A percentile compares a stretch with the other conserved stretches of the same genome.
Evolutionary conservation across 1,284 basidiomycete species (phyloP).

Genomic region (Trametes versicolor): DNA sequence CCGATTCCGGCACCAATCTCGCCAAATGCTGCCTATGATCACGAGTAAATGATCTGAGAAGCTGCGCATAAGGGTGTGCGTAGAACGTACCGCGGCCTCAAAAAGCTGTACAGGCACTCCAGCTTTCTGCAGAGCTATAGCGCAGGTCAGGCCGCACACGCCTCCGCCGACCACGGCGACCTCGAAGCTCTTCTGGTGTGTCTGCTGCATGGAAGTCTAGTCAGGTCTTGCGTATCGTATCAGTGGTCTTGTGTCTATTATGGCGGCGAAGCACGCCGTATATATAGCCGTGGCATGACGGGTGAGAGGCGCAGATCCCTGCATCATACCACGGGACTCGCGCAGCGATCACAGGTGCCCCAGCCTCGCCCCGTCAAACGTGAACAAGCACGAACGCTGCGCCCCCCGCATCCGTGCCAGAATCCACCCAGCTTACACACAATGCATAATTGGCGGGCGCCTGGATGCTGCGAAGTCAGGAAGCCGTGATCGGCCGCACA

Average conservation of each 20-base stretch:
- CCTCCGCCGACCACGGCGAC: conserved; percentile 65
- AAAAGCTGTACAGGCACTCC: conserved; percentile 60
- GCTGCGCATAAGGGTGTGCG: not conserved
- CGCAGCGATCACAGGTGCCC: not conserved
- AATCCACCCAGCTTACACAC: not conserved
- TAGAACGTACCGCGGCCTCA: conserved; percentile 54
- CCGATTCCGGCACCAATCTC: conserved; percentile 65
- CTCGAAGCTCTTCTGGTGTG: conserved; percentile 49
- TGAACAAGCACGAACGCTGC: not conserved
- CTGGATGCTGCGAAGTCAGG: not conserved
- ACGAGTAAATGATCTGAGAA: not conserved
- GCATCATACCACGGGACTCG: not conserved
- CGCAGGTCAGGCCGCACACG: conserved; percentile 59
- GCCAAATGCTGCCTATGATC: conserved; percentile 53
- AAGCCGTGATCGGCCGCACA: not conserved
- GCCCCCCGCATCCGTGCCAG: not conserved
- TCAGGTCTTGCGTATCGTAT: not conserved
- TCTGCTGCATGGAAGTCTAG: not conserved
- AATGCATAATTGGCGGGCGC: not conserved
- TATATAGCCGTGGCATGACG: not conserved
- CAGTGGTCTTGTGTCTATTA: not conserved
- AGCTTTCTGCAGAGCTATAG: conserved; percentile 51
- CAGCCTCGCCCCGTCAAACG: not conserved
- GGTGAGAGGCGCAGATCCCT: not conserved
- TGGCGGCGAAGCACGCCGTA: not conserved